phyloP scores from a whole-genome alignment of 306 rosid species.

The Nissolia schottii region DNA sequence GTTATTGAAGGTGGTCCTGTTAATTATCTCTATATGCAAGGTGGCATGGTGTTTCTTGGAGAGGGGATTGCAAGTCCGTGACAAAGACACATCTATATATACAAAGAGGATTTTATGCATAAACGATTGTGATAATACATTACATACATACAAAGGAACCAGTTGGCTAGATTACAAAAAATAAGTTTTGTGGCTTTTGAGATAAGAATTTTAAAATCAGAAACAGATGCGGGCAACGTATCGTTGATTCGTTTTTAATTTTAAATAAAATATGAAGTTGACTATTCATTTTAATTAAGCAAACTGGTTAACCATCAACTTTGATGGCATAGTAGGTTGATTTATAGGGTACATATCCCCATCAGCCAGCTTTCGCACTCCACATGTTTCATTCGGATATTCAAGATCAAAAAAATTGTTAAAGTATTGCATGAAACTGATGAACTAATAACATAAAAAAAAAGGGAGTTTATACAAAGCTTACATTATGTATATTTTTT shows the following conservation, averaged over 20 bases:
- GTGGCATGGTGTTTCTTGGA: conserved; percentile 1
- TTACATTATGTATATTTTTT: no score
- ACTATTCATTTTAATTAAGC: not conserved
- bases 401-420: not conserved
- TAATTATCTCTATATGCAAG: not conserved
- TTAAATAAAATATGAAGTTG: conserved; percentile 13
- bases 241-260: not conserved
- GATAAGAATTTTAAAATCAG: not conserved
- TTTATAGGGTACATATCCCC: not conserved
- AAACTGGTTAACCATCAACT: not conserved
- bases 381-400: not conserved
- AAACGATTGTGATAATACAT: not conserved
- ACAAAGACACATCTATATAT: conserved; percentile 24
- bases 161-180: conserved; percentile 3
- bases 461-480: no score
- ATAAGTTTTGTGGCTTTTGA: not conserved
- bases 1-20: conserved; percentile 21
- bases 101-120: conserved; percentile 25
- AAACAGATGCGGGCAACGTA: not conserved
- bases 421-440: not conserved
- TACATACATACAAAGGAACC: not conserved
- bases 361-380: not conserved
- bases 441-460: no score
- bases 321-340: not conserved
- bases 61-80: conserved; percentile 9